These are phyloP conservation scores for Penicillium herquei DNA, from an alignment of 495 filamentous ascomycete genomes.

Conservation along the genomic window DNA sequence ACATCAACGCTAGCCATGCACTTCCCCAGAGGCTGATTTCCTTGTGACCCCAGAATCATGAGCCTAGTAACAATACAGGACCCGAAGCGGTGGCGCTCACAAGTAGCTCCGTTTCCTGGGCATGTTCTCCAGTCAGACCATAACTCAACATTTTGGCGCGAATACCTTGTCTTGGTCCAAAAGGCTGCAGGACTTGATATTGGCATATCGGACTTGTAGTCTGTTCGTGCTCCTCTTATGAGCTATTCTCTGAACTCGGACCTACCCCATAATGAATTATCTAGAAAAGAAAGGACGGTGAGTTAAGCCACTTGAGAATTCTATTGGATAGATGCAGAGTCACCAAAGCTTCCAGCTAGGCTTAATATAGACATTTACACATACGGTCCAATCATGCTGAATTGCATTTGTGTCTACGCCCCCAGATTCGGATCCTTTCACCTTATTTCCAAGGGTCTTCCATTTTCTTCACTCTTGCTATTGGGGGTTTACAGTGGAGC, in stretches of 20 bases:
- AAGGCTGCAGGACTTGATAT: slow-evolving; percentile 15
- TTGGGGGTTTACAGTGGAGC: neutral
- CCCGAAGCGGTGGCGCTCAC: slow-evolving; percentile 19
- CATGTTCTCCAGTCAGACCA: slow-evolving; percentile 21
- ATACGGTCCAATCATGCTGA: no score
- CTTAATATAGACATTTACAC: no score
- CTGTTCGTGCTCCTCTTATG: slow-evolving; percentile 3
- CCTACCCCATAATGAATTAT: neutral
- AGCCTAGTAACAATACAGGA: slow-evolving; percentile 10
- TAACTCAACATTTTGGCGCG: neutral
- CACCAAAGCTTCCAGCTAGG: no score
- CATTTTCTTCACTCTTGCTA: no score
- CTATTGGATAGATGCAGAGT: no score
- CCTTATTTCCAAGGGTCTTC: no score
- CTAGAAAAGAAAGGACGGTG: no score
- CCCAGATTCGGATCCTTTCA: no score
- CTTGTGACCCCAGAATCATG: slow-evolving; percentile 19
- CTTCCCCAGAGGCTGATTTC: slow-evolving; percentile 16
- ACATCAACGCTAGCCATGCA: slow-evolving; percentile 10
- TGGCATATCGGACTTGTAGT: slow-evolving; percentile 19
- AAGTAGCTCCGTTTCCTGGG: slow-evolving; percentile 26
- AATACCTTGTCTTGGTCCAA: slow-evolving; percentile 1
- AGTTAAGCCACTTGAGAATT: no score
- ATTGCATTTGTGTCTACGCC: no score
- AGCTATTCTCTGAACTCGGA: neutral